These are phyloP conservation scores for Suillus bovinus DNA, from an alignment of 768 basidiomycete species.

Conservation along the genomic window DNA sequence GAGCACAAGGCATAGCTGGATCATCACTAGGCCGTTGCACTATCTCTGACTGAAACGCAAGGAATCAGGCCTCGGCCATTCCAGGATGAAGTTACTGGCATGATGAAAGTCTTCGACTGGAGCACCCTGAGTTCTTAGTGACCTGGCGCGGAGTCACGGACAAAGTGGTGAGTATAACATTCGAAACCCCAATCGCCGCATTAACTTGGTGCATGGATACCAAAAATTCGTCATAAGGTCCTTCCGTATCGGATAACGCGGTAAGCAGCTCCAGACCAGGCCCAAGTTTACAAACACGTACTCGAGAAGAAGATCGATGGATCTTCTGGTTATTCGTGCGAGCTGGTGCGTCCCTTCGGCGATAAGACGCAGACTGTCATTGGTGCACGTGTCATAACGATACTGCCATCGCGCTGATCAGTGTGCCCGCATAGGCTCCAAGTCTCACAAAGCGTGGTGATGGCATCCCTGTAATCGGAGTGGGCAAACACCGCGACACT, in stretches of 20 bases:
- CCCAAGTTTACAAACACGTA: neutral
- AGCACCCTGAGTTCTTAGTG: no score
- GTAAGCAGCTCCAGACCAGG: neutral
- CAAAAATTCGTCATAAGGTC: neutral
- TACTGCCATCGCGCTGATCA: neutral
- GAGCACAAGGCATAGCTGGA: neutral
- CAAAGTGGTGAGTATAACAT: neutral
- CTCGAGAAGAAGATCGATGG: neutral
- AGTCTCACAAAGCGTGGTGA: neutral
- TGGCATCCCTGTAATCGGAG: neutral
- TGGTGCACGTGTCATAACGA: neutral
- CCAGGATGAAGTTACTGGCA: no score
- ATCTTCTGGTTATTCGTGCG: neutral
- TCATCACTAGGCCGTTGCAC: neutral
- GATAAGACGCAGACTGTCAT: neutral
- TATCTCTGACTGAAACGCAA: neutral
- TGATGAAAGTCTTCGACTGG: no score
- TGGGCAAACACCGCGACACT: neutral
- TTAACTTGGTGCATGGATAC: neutral
- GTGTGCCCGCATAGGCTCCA: neutral
- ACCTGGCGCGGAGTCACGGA: neutral
- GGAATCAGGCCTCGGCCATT: neutral
- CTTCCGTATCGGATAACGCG: neutral
- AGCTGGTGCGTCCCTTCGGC: neutral
- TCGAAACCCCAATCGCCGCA: neutral